Conservation (phyloP, 139 green algal species). For the Chlorella sorokiniana region DNA sequence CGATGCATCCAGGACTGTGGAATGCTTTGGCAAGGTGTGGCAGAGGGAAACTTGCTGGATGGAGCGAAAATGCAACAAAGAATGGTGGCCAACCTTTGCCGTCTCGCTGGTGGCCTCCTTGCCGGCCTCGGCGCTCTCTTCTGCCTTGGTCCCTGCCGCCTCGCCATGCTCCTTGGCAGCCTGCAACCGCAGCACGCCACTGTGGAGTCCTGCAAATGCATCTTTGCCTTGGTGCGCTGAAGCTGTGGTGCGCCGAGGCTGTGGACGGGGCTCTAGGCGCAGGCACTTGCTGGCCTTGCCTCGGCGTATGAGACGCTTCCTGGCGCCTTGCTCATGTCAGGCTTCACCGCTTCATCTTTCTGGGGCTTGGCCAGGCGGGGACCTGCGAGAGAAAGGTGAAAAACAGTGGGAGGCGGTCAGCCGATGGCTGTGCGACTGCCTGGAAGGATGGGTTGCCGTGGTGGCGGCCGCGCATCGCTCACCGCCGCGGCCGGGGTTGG, state of each 20-base stretch:
- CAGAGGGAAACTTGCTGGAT: too few species aligned
- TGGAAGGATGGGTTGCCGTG: too few species aligned
- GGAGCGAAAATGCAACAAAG: too few species aligned
- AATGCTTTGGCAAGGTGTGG: background rate
- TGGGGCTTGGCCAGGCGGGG: background rate
- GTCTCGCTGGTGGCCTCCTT: conserved; percentile 23
- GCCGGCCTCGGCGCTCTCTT: background rate
- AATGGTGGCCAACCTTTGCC: background rate
- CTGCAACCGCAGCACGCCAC: conserved; percentile 4
- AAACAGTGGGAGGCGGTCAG: background rate
- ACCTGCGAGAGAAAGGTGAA: background rate
- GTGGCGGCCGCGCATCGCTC: too few species aligned
- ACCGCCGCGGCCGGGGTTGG: too few species aligned
- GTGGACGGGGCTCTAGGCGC: background rate
- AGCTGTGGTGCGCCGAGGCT: background rate
- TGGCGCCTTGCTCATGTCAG: conserved; percentile 28
- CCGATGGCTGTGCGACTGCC: too few species aligned
- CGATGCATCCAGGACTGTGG: background rate
- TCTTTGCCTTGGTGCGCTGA: background rate
- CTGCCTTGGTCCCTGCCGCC: background rate
- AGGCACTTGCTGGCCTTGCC: background rate
- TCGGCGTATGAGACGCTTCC: conserved; percentile 10
- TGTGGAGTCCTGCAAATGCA: background rate
- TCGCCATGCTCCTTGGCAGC: background rate
- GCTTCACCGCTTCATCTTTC: background rate